Conservation (phyloP, 768 basidiomycete species). For the Nidularia pulvinata region DNA sequence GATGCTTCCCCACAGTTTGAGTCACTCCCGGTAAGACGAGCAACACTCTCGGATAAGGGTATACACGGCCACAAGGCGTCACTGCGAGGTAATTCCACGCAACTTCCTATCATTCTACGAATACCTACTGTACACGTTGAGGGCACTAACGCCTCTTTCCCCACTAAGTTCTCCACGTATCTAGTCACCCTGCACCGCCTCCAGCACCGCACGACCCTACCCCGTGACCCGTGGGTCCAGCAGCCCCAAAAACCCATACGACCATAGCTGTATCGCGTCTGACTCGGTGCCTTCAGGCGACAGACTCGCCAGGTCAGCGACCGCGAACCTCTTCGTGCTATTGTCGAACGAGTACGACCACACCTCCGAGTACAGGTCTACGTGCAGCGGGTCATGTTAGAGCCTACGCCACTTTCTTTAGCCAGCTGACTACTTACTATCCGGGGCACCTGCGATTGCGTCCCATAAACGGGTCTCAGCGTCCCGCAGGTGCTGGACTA, state of each 20-base stretch:
- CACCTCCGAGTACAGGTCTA: constrained; percentile 38
- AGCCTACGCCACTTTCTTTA: not conserved
- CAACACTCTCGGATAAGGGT: too few relatives aligned
- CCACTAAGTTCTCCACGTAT: too few relatives aligned
- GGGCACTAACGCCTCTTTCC: too few relatives aligned
- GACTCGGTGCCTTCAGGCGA: constrained; percentile 39
- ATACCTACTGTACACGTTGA: too few relatives aligned
- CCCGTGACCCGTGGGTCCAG: constrained; percentile 18
- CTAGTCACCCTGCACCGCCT: too few relatives aligned
- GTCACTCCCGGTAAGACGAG: too few relatives aligned
- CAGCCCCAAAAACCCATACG: constrained; percentile 38
- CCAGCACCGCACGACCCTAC: not conserved
- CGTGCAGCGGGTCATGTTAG: not conserved
- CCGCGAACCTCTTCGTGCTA: constrained; percentile 27
- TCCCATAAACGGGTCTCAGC: constrained; percentile 36
- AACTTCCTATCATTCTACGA: too few relatives aligned
- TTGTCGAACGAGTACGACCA: constrained; percentile 35
- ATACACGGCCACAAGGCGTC: not conserved
- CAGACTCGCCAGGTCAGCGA: constrained; percentile 34
- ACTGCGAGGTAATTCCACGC: not conserved
- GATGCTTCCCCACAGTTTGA: too few relatives aligned
- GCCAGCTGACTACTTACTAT: constrained; percentile 14
- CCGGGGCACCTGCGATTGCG: constrained; percentile 29
- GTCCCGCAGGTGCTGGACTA: constrained; percentile 26
- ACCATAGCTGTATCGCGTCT: constrained; percentile 41